Conservation (phyloP, 2,329 filamentous ascomycete genomes). For the Ophiostoma sp. region DNA sequence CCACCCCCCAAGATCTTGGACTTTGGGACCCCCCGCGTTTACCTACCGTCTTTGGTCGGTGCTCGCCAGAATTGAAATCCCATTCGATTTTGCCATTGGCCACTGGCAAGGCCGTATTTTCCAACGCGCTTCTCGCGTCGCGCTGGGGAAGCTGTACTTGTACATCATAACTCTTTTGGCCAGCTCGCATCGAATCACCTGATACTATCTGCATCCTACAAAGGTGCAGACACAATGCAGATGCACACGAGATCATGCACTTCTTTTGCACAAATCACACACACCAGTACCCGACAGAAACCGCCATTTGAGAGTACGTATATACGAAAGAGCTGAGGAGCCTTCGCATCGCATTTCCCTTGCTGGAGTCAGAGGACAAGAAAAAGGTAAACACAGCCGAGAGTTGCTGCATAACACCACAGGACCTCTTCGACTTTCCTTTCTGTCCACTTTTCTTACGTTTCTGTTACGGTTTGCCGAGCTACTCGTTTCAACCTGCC, state of each 20-base stretch:
- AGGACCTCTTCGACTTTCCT: not conserved
- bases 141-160: not conserved
- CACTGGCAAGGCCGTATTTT: not conserved
- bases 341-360: not conserved
- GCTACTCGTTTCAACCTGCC: not conserved
- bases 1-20: not conserved
- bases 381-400: not conserved
- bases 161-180: not conserved
- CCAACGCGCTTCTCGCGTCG: slow-evolving; percentile 4
- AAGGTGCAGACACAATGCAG: not conserved
- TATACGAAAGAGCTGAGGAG: not conserved
- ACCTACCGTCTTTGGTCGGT: not conserved
- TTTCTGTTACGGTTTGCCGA: not conserved
- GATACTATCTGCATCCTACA: not conserved
- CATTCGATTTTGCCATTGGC: not conserved
- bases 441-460: not conserved
- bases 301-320: not conserved
- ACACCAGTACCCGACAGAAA: not conserved
- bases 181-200: not conserved
- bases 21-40: not conserved
- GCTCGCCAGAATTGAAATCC: not conserved
- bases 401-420: not conserved
- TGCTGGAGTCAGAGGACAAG: not conserved
- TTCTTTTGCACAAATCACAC: not conserved
- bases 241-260: not conserved